phyloP scores from a whole-genome alignment of 2,329 filamentous ascomycete species.

The Colletotrichum agaves region DNA sequence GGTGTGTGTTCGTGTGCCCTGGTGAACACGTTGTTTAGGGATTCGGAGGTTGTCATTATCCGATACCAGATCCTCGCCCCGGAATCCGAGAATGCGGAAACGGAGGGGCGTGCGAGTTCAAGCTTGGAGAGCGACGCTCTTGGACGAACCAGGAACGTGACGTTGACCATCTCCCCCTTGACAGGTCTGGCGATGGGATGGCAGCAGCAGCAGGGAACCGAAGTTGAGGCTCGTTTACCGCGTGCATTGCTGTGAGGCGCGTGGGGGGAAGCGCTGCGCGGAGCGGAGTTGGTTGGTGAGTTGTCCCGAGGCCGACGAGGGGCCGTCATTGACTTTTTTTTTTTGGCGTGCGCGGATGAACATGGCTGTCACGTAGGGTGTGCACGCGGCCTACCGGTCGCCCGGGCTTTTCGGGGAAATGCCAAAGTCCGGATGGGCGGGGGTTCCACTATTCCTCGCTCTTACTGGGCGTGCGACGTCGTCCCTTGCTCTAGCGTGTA shows the following conservation, averaged over 20 bases:
- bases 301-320: conserved; percentile 9
- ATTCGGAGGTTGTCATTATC: conserved; percentile 1
- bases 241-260: neutral
- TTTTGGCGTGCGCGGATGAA: neutral
- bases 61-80: neutral
- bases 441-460: neutral
- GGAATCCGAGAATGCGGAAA: neutral
- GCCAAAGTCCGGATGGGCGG: conserved; percentile 25
- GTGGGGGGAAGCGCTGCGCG: neutral
- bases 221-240: neutral
- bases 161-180: neutral
- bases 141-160: neutral
- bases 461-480: neutral
- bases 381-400: neutral
- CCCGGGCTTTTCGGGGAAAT: conserved; percentile 27
- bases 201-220: neutral
- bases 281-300: conserved; percentile 31
- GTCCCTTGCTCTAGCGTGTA: neutral
- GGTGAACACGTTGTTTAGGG: neutral
- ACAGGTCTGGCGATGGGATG: conserved; percentile 5
- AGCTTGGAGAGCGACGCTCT: too few relatives aligned
- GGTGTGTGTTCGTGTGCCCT: neutral
- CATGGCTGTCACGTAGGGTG: neutral
- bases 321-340: neutral
- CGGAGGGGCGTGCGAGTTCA: neutral